These are phyloP conservation scores for Veloboletus limbatus DNA, from an alignment of 1,284 basidiomycete species.

Conservation along the genomic window DNA sequence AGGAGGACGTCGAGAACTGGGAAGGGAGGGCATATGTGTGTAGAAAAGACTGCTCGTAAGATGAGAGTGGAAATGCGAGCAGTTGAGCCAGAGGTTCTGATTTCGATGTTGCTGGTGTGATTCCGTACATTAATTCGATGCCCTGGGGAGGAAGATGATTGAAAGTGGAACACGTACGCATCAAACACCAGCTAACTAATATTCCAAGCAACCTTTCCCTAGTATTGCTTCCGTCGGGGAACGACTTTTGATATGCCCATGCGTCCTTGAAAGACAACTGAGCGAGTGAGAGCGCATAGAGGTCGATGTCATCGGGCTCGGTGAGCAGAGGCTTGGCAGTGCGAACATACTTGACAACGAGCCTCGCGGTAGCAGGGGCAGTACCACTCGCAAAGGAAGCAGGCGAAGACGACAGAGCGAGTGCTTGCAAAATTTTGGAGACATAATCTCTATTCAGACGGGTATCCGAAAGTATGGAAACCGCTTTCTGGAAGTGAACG, in stretches of 20 bases:
- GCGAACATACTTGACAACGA: slow-evolving; percentile 66
- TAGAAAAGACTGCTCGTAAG: slow-evolving; percentile 58
- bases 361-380: slow-evolving; percentile 22
- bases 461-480: slow-evolving; percentile 68
- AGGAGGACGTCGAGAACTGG: slow-evolving; percentile 19
- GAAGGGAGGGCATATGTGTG: slow-evolving; percentile 60
- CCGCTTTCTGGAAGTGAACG: slow-evolving; percentile 48
- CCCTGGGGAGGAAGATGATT: neutral
- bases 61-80: slow-evolving; percentile 59
- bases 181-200: slow-evolving; percentile 65
- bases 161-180: slow-evolving; percentile 65
- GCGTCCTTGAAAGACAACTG: slow-evolving; percentile 62
- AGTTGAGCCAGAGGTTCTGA: slow-evolving; percentile 55
- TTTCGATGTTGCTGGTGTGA: slow-evolving; percentile 52
- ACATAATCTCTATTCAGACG: slow-evolving; percentile 70
- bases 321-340: slow-evolving; percentile 66
- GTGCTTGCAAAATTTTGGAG: slow-evolving; percentile 69
- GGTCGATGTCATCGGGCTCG: slow-evolving; percentile 64
- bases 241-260: slow-evolving; percentile 70
- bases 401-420: slow-evolving; percentile 51
- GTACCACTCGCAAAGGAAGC: slow-evolving; percentile 29
- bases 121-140: neutral
- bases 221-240: slow-evolving; percentile 52
- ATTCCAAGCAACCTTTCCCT: slow-evolving; percentile 55
- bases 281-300: slow-evolving; percentile 63